A percentile compares a stretch with the other conserved stretches of the same genome.
Evolutionary conservation across 306 rosid species (phyloP).

Genomic region (Fragaria iinumae): DNA sequence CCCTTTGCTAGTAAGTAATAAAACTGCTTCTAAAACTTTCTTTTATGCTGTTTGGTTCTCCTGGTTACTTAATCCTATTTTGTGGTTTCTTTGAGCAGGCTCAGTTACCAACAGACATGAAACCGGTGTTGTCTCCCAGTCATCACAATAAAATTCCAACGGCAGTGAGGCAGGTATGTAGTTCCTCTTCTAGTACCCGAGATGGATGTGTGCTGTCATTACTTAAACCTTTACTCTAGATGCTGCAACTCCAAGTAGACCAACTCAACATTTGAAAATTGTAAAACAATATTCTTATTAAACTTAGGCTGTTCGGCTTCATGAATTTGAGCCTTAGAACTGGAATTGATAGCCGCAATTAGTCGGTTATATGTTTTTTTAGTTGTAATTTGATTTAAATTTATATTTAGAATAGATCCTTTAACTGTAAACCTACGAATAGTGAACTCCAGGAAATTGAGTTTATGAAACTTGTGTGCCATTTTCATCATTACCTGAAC

Average conservation of each 20-base stretch:
- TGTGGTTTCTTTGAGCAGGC: constrained; percentile 64
- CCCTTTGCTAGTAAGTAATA: constrained; percentile 80
- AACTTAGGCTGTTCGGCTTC: not conserved
- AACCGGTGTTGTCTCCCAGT: constrained; percentile 70
- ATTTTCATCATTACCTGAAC: not conserved
- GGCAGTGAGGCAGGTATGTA: constrained; percentile 88
- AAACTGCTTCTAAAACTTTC: constrained; percentile 16
- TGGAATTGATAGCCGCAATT: not conserved
- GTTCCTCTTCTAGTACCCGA: not conserved
- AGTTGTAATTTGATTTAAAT: not conserved
- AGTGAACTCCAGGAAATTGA: not conserved
- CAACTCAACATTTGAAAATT: not conserved
- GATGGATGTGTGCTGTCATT: not conserved
- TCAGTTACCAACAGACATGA: constrained; percentile 83
- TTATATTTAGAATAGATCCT: not conserved
- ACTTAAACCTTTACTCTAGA: not conserved
- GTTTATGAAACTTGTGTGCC: not conserved
- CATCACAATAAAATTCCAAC: constrained; percentile 74
- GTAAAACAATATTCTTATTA: not conserved
- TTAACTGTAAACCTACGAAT: not conserved
- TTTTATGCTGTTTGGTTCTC: constrained; percentile 27
- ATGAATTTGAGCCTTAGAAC: not conserved
- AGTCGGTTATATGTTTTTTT: not conserved
- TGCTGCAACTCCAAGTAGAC: not conserved
- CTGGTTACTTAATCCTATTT: constrained; percentile 27